A percentile compares a stretch with the other conserved stretches of the same genome.
Evolutionary conservation across 2,329 filamentous ascomycete species (phyloP).

Genomic region (Fusarium falciforme): DNA sequence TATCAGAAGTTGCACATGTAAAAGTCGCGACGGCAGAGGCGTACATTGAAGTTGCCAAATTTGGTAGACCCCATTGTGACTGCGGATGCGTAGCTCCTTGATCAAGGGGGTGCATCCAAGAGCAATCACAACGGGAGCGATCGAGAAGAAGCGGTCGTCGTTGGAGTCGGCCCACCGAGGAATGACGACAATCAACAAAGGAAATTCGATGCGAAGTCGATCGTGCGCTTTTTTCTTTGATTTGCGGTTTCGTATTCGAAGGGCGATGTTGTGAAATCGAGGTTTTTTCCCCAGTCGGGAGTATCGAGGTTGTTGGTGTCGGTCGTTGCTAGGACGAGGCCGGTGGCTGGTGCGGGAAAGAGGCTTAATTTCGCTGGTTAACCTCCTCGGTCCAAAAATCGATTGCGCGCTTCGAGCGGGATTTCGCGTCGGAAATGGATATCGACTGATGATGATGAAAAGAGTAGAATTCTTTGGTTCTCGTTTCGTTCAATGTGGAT

Average conservation of each 20-base stretch:
- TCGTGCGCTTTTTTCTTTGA: constrained; percentile 19
- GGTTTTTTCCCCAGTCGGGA: constrained; percentile 30
- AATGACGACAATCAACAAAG: constrained; percentile 22
- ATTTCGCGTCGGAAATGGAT: background rate
- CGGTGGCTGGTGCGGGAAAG: constrained; percentile 36
- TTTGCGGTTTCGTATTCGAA: constrained; percentile 7
- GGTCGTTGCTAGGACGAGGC: constrained; percentile 37
- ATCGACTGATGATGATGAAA: background rate
- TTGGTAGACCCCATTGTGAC: constrained; percentile 69
- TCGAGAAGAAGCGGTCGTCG: constrained; percentile 6
- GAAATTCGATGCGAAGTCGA: constrained; percentile 4
- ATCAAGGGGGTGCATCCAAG: constrained; percentile 40
- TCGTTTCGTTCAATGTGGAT: background rate
- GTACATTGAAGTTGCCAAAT: constrained; percentile 71
- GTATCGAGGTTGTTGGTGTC: constrained; percentile 32
- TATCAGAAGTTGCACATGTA: constrained; percentile 29
- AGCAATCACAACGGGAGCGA: constrained; percentile 42
- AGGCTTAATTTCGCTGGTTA: constrained; percentile 38
- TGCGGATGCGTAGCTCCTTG: constrained; percentile 43
- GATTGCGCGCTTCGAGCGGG: background rate
- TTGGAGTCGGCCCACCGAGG: constrained; percentile 12
- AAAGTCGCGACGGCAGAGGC: constrained; percentile 27
- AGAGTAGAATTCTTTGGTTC: background rate
- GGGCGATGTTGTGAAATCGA: constrained; percentile 30
- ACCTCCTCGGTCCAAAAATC: constrained; percentile 5